Percentiles rank a stretch among this genome's conserved stretches.
Evolutionary conservation across 495 filamentous ascomycete genomes (phyloP).

Genomic region (Tetracladium setigerum): DNA sequence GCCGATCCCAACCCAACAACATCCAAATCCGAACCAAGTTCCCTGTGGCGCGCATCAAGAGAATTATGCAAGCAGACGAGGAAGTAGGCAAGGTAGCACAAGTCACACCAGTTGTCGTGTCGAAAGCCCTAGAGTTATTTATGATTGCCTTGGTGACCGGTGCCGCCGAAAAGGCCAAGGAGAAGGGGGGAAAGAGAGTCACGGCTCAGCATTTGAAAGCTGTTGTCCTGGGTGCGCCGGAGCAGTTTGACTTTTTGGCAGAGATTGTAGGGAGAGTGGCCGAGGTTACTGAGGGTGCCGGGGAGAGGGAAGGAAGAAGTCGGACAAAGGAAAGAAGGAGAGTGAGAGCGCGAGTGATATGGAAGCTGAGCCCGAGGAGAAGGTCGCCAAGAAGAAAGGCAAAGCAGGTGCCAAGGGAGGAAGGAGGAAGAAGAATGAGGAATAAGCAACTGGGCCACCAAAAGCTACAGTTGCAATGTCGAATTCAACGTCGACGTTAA

Average conservation of each 20-base stretch:
- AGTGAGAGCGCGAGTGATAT: constrained; percentile 6
- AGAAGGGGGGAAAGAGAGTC: constrained; percentile 79
- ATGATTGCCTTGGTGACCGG: constrained; percentile 91
- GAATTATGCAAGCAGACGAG: constrained; percentile 99
- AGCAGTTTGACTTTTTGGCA: constrained; percentile 84
- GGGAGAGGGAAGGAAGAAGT: constrained; percentile 12
- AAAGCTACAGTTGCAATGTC: too few relatives aligned
- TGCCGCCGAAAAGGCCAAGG: constrained; percentile 73
- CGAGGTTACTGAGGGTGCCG: constrained; percentile 47
- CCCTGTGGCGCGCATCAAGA: constrained; percentile 94
- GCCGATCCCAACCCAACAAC: constrained; percentile 31
- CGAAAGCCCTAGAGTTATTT: constrained; percentile 91
- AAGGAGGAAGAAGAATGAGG: constrained; percentile 21
- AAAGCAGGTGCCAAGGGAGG: constrained; percentile 5
- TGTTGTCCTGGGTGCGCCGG: constrained; percentile 66
- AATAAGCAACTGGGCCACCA: background rate
- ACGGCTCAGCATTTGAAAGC: constrained; percentile 86
- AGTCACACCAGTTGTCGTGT: constrained; percentile 89
- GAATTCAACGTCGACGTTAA: too few relatives aligned
- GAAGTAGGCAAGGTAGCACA: constrained; percentile 98
- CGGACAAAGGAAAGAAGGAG: constrained; percentile 7
- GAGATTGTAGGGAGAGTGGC: constrained; percentile 88
- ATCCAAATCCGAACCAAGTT: constrained; percentile 91
- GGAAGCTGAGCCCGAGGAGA: constrained; percentile 9
- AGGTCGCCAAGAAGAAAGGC: constrained; percentile 17